phyloP scores from a whole-genome alignment of 768 basidiomycete species.

The Macrolepiota fuliginosa region DNA sequence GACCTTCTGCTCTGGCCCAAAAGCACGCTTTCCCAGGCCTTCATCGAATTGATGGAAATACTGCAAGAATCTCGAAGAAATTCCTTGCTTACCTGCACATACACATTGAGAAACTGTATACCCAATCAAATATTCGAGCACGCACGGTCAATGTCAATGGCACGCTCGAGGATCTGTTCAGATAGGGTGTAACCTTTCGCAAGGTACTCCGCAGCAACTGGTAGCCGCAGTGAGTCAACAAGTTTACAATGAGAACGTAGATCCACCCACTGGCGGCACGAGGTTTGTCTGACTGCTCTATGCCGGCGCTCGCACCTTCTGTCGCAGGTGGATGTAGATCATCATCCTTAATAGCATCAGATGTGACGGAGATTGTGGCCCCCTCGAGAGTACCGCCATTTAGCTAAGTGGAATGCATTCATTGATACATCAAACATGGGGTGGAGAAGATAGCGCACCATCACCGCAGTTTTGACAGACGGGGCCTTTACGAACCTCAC shows the following conservation, averaged over 20 bases:
- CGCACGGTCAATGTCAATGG: conserved; percentile 77
- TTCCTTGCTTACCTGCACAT: conserved; percentile 73
- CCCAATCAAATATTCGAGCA: background rate
- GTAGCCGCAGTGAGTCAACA: conserved; percentile 11
- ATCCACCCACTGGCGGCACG: conserved; percentile 67
- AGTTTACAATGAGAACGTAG: background rate
- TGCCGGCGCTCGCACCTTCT: conserved; percentile 27
- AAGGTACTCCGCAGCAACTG: conserved; percentile 91
- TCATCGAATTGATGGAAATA: conserved; percentile 77
- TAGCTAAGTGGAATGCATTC: conserved; percentile 35
- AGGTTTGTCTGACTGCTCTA: conserved; percentile 91
- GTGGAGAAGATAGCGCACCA: conserved; percentile 41
- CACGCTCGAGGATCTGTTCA: conserved; percentile 73
- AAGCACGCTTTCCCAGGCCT: conserved; percentile 61
- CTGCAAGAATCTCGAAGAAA: conserved; percentile 78
- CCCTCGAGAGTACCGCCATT: conserved; percentile 80
- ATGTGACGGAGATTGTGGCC: conserved; percentile 63
- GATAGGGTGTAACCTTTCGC: conserved; percentile 84
- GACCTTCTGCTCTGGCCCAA: conserved; percentile 82
- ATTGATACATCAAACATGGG: background rate
- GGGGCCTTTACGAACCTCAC: conserved; percentile 83
- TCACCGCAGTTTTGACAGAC: conserved; percentile 83
- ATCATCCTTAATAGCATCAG: conserved; percentile 59
- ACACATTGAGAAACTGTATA: background rate
- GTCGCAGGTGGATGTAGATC: conserved; percentile 40